phyloP scores from a whole-genome alignment of 129 eudicot species.

The Gnaphalium uliginosum region DNA sequence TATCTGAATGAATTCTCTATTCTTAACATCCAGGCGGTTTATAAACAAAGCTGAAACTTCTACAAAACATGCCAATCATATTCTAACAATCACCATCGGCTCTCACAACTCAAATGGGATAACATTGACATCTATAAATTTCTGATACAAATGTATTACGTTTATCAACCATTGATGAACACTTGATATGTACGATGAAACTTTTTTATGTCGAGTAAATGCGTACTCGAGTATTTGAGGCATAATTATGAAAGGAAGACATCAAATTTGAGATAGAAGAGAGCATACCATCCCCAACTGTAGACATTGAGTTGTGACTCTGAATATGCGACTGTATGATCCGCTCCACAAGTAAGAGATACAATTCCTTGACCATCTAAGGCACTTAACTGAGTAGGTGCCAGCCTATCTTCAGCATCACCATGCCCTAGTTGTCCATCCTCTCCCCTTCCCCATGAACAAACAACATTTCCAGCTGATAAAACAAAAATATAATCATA shows the following conservation, averaged over 20 bases:
- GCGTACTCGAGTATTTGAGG: neutral
- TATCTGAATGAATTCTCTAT: neutral
- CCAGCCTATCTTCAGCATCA: conserved; percentile 90
- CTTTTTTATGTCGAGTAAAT: neutral
- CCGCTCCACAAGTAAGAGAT: conserved; percentile 95
- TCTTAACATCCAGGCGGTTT: neutral
- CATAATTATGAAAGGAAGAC: neutral
- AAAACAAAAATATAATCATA: neutral
- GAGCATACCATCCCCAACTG: conserved; percentile 98
- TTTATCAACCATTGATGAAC: neutral
- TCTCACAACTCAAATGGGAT: neutral
- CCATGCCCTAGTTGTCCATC: conserved; percentile 98
- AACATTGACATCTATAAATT: neutral
- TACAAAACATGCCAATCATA: neutral
- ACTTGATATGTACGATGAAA: neutral
- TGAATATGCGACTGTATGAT: conserved; percentile 90
- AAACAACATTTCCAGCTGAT: conserved; percentile 89
- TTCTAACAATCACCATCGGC: no score
- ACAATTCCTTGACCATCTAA: conserved; percentile 69
- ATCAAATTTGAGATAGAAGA: neutral
- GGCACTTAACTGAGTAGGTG: conserved; percentile 89
- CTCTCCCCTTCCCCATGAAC: conserved; percentile 99
- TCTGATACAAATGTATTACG: neutral
- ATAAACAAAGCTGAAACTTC: neutral
- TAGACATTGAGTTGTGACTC: conserved; percentile 61